A percentile compares a stretch with the other conserved stretches of the same genome.
Conservation (phyloP, 2,329 filamentous ascomycete species). For the Trichoderma pleuroti region DNA sequence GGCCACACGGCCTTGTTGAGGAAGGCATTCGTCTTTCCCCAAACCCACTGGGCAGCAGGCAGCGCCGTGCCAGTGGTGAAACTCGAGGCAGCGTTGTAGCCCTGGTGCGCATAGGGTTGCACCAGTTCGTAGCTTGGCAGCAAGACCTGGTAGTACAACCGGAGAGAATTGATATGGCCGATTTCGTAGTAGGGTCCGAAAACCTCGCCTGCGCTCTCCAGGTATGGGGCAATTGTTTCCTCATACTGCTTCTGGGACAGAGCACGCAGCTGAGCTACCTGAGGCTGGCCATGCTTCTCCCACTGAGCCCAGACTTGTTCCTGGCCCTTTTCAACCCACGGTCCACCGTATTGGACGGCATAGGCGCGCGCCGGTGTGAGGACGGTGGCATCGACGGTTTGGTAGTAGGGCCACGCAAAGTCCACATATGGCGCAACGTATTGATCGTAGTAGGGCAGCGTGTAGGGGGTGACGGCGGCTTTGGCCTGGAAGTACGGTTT, state of each 20-base stretch:
- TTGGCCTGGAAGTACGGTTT: constrained; percentile 72
- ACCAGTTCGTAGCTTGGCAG: constrained; percentile 72
- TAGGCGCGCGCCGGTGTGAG: constrained; percentile 66
- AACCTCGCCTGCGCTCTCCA: constrained; percentile 56
- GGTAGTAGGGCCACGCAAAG: constrained; percentile 70
- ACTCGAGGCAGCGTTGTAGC: constrained; percentile 62
- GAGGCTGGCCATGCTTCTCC: constrained; percentile 73
- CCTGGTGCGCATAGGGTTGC: constrained; percentile 68
- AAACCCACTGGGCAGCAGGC: constrained; percentile 68
- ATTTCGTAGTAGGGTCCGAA: constrained; percentile 71
- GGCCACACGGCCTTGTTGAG: constrained; percentile 78
- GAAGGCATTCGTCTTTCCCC: constrained; percentile 66
- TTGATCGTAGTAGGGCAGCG: constrained; percentile 79
- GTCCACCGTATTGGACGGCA: constrained; percentile 70
- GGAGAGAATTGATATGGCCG: constrained; percentile 57
- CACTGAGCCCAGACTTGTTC: constrained; percentile 69
- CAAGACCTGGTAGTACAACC: constrained; percentile 69
- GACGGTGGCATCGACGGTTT: constrained; percentile 57
- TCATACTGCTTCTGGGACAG: constrained; percentile 66
- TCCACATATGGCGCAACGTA: constrained; percentile 84
- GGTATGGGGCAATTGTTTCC: constrained; percentile 66
- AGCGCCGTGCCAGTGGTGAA: constrained; percentile 68
- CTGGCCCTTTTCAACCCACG: constrained; percentile 64
- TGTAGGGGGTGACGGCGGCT: constrained; percentile 63
- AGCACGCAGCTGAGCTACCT: constrained; percentile 61